These are phyloP conservation scores for Hortiboletus flavorubellus DNA, from an alignment of 768 basidiomycete genomes.

Conservation along the genomic window DNA sequence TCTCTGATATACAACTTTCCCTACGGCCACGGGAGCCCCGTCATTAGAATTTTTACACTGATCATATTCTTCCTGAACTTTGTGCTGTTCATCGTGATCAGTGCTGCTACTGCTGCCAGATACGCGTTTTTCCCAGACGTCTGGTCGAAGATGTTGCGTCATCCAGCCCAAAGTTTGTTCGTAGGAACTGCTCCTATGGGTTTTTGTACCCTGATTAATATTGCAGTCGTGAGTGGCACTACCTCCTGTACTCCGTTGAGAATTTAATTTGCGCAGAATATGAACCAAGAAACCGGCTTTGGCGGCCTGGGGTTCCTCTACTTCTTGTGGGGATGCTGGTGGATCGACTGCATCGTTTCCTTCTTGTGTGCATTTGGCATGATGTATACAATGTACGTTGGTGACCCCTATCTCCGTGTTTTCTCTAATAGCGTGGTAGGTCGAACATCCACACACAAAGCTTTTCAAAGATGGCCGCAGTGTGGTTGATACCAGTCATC, in stretches of 20 bases:
- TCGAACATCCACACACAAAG: conserved; percentile 42
- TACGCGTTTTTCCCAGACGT: conserved; percentile 40
- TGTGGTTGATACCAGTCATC: conserved; percentile 52
- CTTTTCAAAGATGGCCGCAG: conserved; percentile 38
- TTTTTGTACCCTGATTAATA: conserved; percentile 41
- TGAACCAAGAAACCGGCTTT: conserved; percentile 35
- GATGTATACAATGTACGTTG: conserved; percentile 44
- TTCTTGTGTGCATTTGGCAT: conserved; percentile 46
- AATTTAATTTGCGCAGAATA: conserved; percentile 15
- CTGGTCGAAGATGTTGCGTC: conserved; percentile 46
- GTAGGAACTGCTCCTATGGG: conserved; percentile 46
- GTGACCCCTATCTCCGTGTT: not conserved
- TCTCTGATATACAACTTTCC: conserved; percentile 42
- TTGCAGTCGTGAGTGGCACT: conserved; percentile 32
- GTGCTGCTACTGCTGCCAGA: conserved; percentile 34
- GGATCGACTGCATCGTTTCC: conserved; percentile 43
- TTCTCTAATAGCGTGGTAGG: conserved; percentile 32
- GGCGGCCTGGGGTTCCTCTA: conserved; percentile 39
- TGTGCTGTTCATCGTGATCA: conserved; percentile 37
- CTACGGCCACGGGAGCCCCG: conserved; percentile 35
- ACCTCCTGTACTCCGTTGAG: not conserved
- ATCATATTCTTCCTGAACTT: conserved; percentile 41
- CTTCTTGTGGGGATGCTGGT: conserved; percentile 50
- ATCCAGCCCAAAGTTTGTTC: conserved; percentile 45
- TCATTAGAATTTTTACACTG: conserved; percentile 35